Conservation (phyloP, 2,329 filamentous ascomycete genomes). For the Pyrenophora seminiperda region DNA sequence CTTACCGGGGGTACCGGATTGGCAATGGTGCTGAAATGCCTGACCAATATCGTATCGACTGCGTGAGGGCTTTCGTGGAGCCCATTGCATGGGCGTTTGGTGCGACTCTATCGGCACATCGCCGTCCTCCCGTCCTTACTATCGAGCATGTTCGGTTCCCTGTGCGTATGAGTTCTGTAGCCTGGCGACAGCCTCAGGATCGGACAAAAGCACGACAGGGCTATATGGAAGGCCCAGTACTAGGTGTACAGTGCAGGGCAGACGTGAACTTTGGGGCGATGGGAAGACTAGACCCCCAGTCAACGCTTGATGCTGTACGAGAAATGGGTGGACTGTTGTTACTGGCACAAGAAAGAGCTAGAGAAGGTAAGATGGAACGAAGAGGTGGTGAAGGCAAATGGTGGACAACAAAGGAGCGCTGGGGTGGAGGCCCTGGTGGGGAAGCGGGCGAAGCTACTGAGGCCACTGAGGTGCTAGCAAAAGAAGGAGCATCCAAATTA, state of each 20-base stretch:
- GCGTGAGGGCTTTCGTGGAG: constrained; percentile 62
- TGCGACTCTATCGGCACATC: constrained; percentile 57
- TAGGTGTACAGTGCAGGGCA: constrained; percentile 60
- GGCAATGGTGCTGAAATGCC: constrained; percentile 64
- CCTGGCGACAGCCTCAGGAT: constrained; percentile 60
- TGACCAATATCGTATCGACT: constrained; percentile 61
- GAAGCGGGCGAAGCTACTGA: constrained; percentile 47
- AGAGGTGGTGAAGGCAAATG: constrained; percentile 62
- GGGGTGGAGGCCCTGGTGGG: constrained; percentile 60
- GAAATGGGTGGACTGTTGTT: constrained; percentile 64
- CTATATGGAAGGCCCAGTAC: constrained; percentile 62
- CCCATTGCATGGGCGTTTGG: constrained; percentile 63
- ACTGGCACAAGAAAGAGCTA: constrained; percentile 64
- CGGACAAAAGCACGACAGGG: constrained; percentile 58
- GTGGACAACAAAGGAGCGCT: constrained; percentile 63
- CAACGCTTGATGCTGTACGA: constrained; percentile 59
- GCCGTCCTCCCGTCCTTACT: constrained; percentile 54
- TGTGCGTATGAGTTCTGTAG: constrained; percentile 60
- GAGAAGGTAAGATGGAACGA: constrained; percentile 58
- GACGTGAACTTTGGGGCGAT: constrained; percentile 59
- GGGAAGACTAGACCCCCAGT: constrained; percentile 38
- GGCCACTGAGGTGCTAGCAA: constrained; percentile 28
- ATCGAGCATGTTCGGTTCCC: constrained; percentile 60
- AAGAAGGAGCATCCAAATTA: constrained; percentile 35
- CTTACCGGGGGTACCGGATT: constrained; percentile 65